These are phyloP conservation scores for Ceratobasidium sp. DNA, from an alignment of 1,284 basidiomycete species.

Conservation along the genomic window DNA sequence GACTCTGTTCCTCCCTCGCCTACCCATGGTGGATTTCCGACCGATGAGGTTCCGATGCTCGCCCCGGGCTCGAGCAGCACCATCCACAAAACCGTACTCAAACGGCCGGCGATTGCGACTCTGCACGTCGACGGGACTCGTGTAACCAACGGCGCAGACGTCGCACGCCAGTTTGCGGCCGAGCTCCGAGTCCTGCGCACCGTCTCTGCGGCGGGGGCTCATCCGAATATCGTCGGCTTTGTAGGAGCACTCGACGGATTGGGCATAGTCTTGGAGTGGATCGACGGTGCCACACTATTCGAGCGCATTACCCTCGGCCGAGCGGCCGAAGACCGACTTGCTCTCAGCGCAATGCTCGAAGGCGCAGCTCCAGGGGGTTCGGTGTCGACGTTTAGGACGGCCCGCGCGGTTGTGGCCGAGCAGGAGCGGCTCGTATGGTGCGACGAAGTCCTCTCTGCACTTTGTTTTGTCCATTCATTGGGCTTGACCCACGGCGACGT, in stretches of 20 bases:
- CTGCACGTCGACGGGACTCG: constrained; percentile 41
- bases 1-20: constrained; percentile 31
- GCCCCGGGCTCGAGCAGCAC: constrained; percentile 40
- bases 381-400: constrained; percentile 26
- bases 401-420: constrained; percentile 60
- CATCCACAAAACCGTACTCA: constrained; percentile 41
- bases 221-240: constrained; percentile 78
- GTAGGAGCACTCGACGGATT: constrained; percentile 82
- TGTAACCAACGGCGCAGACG: constrained; percentile 54
- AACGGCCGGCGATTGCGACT: constrained; percentile 39
- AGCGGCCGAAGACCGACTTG: constrained; percentile 30
- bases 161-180: constrained; percentile 79
- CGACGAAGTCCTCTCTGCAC: constrained; percentile 77
- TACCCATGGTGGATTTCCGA: not conserved
- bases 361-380: constrained; percentile 8
- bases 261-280: constrained; percentile 83
- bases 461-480: constrained; percentile 76
- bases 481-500: constrained; percentile 79
- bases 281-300: constrained; percentile 78
- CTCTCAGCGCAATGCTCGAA: constrained; percentile 31
- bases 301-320: constrained; percentile 50
- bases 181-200: constrained; percentile 83
- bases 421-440: constrained; percentile 54
- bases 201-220: constrained; percentile 56
- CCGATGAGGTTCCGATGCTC: not conserved